phyloP scores from a whole-genome alignment of 371 early-diverging fungal species.

The Mortierella sp. region DNA sequence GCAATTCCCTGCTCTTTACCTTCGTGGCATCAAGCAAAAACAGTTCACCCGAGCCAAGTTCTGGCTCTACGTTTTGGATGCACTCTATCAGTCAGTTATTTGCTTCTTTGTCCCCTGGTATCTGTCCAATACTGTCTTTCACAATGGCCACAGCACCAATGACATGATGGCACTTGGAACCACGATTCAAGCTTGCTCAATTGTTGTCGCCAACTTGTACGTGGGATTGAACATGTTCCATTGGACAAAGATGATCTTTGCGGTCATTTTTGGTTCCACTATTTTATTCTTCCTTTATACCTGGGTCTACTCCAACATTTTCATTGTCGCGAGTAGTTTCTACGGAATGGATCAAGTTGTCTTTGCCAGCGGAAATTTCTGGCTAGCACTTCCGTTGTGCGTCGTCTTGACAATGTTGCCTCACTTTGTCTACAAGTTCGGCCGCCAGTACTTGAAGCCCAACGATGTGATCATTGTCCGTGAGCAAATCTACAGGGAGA shows the following conservation, averaged over 20 bases:
- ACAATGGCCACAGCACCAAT: constrained; percentile 68
- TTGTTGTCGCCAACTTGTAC: constrained; percentile 86
- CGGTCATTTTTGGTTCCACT: constrained; percentile 70
- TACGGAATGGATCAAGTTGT: constrained; percentile 60
- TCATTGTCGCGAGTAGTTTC: constrained; percentile 47
- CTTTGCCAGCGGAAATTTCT: constrained; percentile 63
- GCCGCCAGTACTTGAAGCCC: constrained; percentile 65
- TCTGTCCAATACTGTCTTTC: constrained; percentile 62
- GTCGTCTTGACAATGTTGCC: constrained; percentile 67
- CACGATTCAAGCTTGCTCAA: constrained; percentile 77
- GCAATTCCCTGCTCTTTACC: constrained; percentile 89
- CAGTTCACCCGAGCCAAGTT: constrained; percentile 87
- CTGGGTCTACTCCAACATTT: constrained; percentile 56
- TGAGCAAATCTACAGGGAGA: constrained; percentile 58
- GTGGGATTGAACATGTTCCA: constrained; percentile 79
- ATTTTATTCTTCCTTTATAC: constrained; percentile 63
- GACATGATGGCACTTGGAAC: constrained; percentile 84
- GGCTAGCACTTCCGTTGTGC: constrained; percentile 60
- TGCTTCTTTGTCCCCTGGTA: constrained; percentile 81
- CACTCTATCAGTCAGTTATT: constrained; percentile 89
- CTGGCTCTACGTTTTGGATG: constrained; percentile 86
- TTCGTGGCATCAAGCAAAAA: constrained; percentile 85
- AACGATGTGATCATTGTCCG: constrained; percentile 72
- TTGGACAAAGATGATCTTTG: constrained; percentile 82
- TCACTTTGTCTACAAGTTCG: constrained; percentile 66